Conservation (phyloP, 352 stramenopile species). For the Globisporangium takayamanum region DNA sequence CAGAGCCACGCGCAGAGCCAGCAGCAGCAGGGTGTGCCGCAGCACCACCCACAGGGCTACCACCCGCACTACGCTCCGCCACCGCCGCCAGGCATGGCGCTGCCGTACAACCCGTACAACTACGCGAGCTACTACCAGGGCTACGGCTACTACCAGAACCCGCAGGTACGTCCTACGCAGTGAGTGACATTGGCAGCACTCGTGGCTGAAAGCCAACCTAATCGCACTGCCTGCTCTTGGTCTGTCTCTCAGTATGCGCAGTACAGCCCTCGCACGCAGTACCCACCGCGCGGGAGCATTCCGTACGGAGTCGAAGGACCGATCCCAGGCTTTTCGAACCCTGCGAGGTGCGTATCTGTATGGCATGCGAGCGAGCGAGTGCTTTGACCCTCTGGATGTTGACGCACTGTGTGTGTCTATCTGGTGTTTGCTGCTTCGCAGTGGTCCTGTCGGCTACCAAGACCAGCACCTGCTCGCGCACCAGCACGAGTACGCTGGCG, state of each 20-base stretch:
- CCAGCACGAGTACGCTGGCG: conserved; percentile 74
- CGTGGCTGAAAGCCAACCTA: not conserved
- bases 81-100: conserved; percentile 78
- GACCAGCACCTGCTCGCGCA: conserved; percentile 78
- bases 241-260: conserved; percentile 55
- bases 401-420: conserved; percentile 4
- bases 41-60: conserved; percentile 76
- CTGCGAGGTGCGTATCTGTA: conserved; percentile 28
- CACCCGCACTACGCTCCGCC: conserved; percentile 76
- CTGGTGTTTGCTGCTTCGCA: conserved; percentile 3
- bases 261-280: conserved; percentile 84
- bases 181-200: not conserved
- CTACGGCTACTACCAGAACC: conserved; percentile 87
- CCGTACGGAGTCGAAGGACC: conserved; percentile 80
- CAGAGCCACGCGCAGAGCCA: conserved; percentile 15
- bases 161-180: conserved; percentile 32
- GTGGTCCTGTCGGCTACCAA: conserved; percentile 73
- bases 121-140: conserved; percentile 82
- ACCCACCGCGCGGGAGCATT: conserved; percentile 73
- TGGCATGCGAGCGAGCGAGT: not conserved
- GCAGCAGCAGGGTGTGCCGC: conserved; percentile 53
- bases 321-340: conserved; percentile 74
- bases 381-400: not conserved
- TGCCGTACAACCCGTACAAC: conserved; percentile 88
- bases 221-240: not conserved